Percentiles rank a stretch among this genome's conserved stretches.
Evolutionary conservation across 768 basidiomycete genomes (phyloP).

Genomic region (Phanerochaete sordida): DNA sequence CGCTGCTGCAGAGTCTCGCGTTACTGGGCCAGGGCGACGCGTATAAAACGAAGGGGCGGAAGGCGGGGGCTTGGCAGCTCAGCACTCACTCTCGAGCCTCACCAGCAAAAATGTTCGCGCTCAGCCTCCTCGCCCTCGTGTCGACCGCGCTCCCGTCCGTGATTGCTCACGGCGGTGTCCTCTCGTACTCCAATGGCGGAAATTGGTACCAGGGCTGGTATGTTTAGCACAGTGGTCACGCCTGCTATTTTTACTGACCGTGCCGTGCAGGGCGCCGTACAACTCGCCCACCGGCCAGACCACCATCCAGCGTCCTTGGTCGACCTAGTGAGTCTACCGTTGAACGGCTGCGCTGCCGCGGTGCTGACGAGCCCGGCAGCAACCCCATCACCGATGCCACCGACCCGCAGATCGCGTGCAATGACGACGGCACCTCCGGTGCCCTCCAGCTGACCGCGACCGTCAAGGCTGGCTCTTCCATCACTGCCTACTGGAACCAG

Average conservation of each 20-base stretch:
- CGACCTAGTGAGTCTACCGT: constrained; percentile 24
- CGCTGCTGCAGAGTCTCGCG: not conserved
- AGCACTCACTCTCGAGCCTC: not conserved
- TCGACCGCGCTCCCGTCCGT: constrained; percentile 17
- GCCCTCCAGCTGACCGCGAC: constrained; percentile 33
- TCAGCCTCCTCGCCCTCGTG: constrained; percentile 22
- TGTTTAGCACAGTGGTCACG: not conserved
- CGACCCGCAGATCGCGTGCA: constrained; percentile 33
- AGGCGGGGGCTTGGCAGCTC: not conserved
- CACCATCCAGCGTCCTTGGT: constrained; percentile 37
- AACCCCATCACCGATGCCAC: constrained; percentile 36
- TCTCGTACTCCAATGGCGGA: constrained; percentile 32
- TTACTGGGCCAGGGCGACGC: not conserved
- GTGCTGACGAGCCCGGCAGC: not conserved
- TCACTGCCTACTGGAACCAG: constrained; percentile 38
- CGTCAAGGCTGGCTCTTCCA: constrained; percentile 33
- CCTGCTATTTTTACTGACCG: not conserved
- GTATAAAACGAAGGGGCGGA: not conserved
- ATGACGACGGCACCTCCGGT: constrained; percentile 31
- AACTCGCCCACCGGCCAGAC: constrained; percentile 37
- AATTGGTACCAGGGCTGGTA: constrained; percentile 30
- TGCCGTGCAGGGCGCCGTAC: constrained; percentile 25
- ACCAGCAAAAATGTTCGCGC: constrained; percentile 21
- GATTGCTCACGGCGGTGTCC: constrained; percentile 36
- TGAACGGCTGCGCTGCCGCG: not conserved